These are phyloP conservation scores for Sarocladium brachiariae DNA, from an alignment of 2,329 filamentous ascomycete species.

Conservation along the genomic window DNA sequence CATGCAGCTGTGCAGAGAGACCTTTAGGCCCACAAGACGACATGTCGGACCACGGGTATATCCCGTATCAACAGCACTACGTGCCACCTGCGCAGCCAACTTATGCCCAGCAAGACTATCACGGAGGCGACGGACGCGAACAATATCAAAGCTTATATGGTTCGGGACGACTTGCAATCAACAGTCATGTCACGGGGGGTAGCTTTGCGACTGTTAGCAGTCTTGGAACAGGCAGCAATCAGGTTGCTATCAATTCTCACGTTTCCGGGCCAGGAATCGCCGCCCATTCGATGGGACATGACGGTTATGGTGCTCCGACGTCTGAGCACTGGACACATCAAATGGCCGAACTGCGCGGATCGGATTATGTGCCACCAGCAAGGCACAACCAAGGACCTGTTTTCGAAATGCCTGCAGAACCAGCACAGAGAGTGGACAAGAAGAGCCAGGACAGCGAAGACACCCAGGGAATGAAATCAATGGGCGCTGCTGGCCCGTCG, in stretches of 20 bases:
- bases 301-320: not conserved
- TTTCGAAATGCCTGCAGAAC: slow-evolving; percentile 27
- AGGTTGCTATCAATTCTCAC: slow-evolving; percentile 9
- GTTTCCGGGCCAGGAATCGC: not conserved
- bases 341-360: not conserved
- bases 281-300: not conserved
- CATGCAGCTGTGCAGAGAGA: not conserved
- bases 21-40: not conserved
- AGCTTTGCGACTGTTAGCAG: slow-evolving; percentile 4
- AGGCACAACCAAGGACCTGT: slow-evolving; percentile 17
- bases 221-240: slow-evolving; percentile 1
- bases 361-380: not conserved
- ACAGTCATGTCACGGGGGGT: not conserved
- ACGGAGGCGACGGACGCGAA: not conserved
- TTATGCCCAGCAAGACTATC: not conserved
- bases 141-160: not conserved
- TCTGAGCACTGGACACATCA: not conserved
- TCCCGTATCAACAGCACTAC: slow-evolving; percentile 7
- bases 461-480: slow-evolving; percentile 3
- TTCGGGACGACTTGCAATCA: not conserved
- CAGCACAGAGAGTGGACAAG: slow-evolving; percentile 12
- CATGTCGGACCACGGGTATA: slow-evolving; percentile 4
- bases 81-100: slow-evolving; percentile 2
- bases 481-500: not conserved
- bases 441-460: slow-evolving; percentile 8